Conservation (phyloP, 75 land plant genomes). For the Ceratopteris richardii region DNA sequence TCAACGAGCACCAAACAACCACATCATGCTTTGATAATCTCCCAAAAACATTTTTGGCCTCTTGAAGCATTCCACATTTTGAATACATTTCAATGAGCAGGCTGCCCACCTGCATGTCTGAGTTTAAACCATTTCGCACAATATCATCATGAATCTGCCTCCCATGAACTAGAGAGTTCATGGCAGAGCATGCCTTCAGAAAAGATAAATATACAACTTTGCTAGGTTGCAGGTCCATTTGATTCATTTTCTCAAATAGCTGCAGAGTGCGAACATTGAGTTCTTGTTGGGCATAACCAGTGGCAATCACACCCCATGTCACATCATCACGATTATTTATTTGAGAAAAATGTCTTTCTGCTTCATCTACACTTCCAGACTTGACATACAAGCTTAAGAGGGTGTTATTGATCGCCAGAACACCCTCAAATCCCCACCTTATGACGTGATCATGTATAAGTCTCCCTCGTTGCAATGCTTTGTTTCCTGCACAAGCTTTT, state of each 20-base stretch:
- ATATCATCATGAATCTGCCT: constrained; percentile 4
- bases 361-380: not conserved
- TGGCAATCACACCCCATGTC: not conserved
- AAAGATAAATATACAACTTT: constrained; percentile 1
- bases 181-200: constrained; percentile 1
- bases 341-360: not conserved
- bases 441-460: constrained; percentile 2
- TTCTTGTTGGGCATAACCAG: not conserved
- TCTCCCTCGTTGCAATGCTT: constrained; percentile 1
- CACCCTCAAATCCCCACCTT: constrained; percentile 1
- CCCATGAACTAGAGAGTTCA: constrained; percentile 8
- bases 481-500: not conserved
- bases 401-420: not conserved
- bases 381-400: constrained; percentile 3
- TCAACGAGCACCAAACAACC: constrained; percentile 15
- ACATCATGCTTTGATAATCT: constrained; percentile 8
- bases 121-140: constrained; percentile 7
- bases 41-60: constrained; percentile 14
- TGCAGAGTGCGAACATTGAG: not conserved
- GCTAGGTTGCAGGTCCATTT: not conserved
- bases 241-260: constrained; percentile 4
- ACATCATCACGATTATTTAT: not conserved
- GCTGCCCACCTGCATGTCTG: constrained; percentile 14
- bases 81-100: constrained; percentile 9
- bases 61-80: constrained; percentile 14